A percentile compares a stretch with the other conserved stretches of the same genome.
phyloP scores from a whole-genome alignment of 148 eudicot genomes.

The Chenopodium formosanum region DNA sequence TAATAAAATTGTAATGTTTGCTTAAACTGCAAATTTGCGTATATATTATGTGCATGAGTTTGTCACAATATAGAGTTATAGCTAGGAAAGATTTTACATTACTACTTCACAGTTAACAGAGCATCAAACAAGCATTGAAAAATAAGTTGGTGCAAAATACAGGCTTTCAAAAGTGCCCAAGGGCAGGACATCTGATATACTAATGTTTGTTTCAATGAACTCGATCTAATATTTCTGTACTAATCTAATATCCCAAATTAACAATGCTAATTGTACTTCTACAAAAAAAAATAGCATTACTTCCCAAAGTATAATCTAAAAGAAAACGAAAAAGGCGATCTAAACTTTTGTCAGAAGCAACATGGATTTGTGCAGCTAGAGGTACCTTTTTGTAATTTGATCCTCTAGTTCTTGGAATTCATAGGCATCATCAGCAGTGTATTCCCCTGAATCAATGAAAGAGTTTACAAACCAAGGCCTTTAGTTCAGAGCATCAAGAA shows the following conservation, averaged over 20 bases:
- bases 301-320: too few species aligned
- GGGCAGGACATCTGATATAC: not conserved
- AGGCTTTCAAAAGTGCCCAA: not conserved
- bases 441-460: conserved; percentile 52
- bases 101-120: too few species aligned
- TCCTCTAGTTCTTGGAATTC: conserved; percentile 89
- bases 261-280: not conserved
- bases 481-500: not conserved
- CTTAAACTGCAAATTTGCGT: too few species aligned
- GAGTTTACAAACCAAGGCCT: too few species aligned
- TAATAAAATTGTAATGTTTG: too few species aligned
- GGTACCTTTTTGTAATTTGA: conserved; percentile 59
- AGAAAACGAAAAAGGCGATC: not conserved
- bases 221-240: not conserved
- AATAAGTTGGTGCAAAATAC: not conserved
- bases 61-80: too few species aligned
- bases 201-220: not conserved
- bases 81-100: not conserved
- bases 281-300: not conserved
- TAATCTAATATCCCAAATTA: not conserved
- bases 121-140: not conserved
- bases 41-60: too few species aligned
- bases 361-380: conserved; percentile 37
- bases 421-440: conserved; percentile 84
- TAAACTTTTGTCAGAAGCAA: not conserved